These are phyloP conservation scores for Acmispon strigosus DNA, from an alignment of 306 rosid genomes.

Conservation along the genomic window DNA sequence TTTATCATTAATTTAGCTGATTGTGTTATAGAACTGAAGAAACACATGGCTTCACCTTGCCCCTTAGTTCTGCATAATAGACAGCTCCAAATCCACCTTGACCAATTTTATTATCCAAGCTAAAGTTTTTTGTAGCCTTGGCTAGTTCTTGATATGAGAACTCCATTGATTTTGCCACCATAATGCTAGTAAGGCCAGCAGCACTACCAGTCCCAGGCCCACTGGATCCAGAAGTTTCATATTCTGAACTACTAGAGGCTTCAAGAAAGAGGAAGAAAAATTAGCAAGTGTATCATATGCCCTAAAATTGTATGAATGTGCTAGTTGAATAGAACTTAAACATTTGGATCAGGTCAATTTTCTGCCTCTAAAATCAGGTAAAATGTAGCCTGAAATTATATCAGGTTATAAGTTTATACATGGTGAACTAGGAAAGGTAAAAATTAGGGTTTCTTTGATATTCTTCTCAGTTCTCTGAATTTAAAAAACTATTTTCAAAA, in stretches of 20 bases:
- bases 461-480: too few relatives aligned
- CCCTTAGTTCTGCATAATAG: constrained; percentile 83
- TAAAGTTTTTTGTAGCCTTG: constrained; percentile 67
- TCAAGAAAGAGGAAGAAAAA: constrained; percentile 1
- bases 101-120: constrained; percentile 69
- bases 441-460: too few relatives aligned
- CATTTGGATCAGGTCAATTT: background rate
- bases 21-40: background rate
- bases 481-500: too few relatives aligned
- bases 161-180: constrained; percentile 64
- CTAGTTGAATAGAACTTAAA: background rate
- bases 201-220: constrained; percentile 18
- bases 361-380: background rate
- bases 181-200: constrained; percentile 42
- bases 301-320: background rate
- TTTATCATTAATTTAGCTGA: background rate
- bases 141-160: constrained; percentile 78
- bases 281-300: background rate
- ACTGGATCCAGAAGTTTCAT: constrained; percentile 43
- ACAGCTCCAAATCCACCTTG: constrained; percentile 90
- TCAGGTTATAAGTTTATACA: too few relatives aligned
- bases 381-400: background rate
- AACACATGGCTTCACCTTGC: constrained; percentile 50
- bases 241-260: constrained; percentile 32
- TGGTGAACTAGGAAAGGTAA: too few relatives aligned